phyloP scores from a whole-genome alignment of 1,139 yeast genomes.

The Candida sp. region DNA sequence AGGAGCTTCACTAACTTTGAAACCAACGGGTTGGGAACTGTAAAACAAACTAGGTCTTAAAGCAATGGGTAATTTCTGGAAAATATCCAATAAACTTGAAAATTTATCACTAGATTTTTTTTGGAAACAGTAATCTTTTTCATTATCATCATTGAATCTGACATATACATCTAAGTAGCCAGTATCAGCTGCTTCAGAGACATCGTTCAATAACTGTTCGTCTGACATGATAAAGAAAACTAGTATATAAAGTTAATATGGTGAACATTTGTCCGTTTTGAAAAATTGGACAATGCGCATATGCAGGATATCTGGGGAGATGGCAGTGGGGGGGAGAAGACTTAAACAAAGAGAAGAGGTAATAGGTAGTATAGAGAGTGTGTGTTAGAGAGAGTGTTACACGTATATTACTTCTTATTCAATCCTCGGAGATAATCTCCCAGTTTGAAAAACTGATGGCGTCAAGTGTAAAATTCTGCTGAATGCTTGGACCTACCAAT shows the following conservation, averaged over 20 bases:
- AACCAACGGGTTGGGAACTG: slow-evolving; percentile 59
- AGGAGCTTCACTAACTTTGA: slow-evolving; percentile 68
- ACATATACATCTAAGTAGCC: slow-evolving; percentile 64
- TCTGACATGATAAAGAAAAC: slow-evolving; percentile 9
- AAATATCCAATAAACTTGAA: slow-evolving; percentile 56
- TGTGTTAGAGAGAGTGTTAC: too few species aligned
- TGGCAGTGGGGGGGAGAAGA: background rate
- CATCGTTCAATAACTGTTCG: slow-evolving; percentile 10
- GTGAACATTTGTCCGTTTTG: background rate
- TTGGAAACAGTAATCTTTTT: slow-evolving; percentile 88
- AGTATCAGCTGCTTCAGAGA: slow-evolving; percentile 13
- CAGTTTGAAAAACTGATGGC: too few species aligned
- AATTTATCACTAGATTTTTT: slow-evolving; percentile 58
- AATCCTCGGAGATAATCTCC: too few species aligned
- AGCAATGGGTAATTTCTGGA: slow-evolving; percentile 65
- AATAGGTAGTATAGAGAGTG: too few species aligned
- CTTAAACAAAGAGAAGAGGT: too few species aligned
- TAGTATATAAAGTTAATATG: background rate
- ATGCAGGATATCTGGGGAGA: background rate
- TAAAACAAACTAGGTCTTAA: slow-evolving; percentile 80
- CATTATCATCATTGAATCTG: slow-evolving; percentile 80
- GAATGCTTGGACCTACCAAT: too few species aligned
- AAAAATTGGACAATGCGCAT: background rate
- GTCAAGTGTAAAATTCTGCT: too few species aligned
- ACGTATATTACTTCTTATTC: too few species aligned